Evolutionary conservation across 2,329 filamentous ascomycete genomes (phyloP), one percentile per base, ranked within the genome.

Genomic region (Cladosporium sp.): DNA sequence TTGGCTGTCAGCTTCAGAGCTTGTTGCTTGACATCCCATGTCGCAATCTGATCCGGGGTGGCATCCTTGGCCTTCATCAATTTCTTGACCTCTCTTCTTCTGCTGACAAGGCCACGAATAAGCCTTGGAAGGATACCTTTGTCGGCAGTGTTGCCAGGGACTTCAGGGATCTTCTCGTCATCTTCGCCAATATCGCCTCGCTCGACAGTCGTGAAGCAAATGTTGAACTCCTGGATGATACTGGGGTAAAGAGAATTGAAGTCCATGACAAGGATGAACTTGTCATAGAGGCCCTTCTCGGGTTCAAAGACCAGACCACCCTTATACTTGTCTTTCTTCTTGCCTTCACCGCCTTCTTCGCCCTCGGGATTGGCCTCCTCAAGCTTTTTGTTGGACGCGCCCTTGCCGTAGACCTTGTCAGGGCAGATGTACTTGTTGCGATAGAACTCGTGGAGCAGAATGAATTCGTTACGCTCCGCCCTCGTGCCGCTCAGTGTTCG

Each of bases 261-360:
- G 83, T 99, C 95, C 96, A 99, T 99, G 78, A 99, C 96, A 65
- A 99, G 86, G 63, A 99, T 91, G 78, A 96, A 97, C 80, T 96
- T 96, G 84, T 99, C 95, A 76, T 99, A 99, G 5, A 99, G 85
- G 21, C 96, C 95, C 78, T 94, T 97, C 77, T 98, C 93, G 5
- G 95, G 95, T 78, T 99, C 95, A 72, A 99, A 98, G 65, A 99
- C 95, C 35, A 99, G 88, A 84, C 96, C 95, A 76, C 95, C 95
- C 82, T 99, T 98, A 83, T 91, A 99, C 79, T 98, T 99, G 81
- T 99, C 96, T 79, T 97, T 99, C 84, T 98, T 99, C 81, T 97
- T 99, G 67, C 86, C 87, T 69, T 92, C 91, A 2, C 77, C 81
- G 10, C 84, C 87, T 5, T 68, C 70, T 26, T 89, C 91, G 57